A percentile compares a stretch with the other conserved stretches of the same genome.
Conservation (phyloP, 805 yeast species). For the Saccharomycodes ludwigii region DNA sequence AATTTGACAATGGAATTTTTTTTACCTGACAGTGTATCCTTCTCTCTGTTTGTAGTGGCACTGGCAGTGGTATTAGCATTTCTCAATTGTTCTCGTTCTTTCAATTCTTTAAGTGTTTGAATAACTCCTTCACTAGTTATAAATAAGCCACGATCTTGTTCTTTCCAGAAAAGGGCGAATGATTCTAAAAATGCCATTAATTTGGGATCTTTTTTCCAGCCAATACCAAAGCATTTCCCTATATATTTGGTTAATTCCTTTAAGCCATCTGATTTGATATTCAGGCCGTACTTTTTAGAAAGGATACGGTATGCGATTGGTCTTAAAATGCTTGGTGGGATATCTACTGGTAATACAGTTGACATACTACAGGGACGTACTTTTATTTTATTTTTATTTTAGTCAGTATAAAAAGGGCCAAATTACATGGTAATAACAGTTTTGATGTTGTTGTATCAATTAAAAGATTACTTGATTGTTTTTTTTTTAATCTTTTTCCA, state of each 20-base stretch:
- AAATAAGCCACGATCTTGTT: conserved; percentile 77
- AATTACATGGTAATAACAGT: too few relatives aligned
- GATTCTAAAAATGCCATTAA: conserved; percentile 42
- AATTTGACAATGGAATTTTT: conserved; percentile 8
- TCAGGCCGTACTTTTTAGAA: conserved; percentile 86
- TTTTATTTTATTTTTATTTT: too few relatives aligned
- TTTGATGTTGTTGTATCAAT: too few relatives aligned
- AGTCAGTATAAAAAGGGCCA: too few relatives aligned
- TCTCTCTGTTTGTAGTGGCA: conserved; percentile 2
- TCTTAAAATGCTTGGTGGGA: conserved; percentile 72
- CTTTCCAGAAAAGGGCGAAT: conserved; percentile 75
- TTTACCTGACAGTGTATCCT: conserved; percentile 1
- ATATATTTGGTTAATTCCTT: conserved; percentile 56
- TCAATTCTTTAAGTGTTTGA: conserved; percentile 51
- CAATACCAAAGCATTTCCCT: conserved; percentile 59
- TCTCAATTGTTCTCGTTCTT: conserved; percentile 18
- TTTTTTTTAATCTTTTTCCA: too few relatives aligned
- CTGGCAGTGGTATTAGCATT: conserved; percentile 2
- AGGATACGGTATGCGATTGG: conserved; percentile 85
- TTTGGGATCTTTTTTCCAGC: conserved; percentile 47
- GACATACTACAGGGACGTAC: background rate
- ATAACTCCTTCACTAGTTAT: conserved; percentile 63
- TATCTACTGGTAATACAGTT: conserved; percentile 41
- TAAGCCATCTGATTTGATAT: conserved; percentile 77
- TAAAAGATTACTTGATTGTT: too few relatives aligned